Evolutionary conservation across 139 green algal species (phyloP), one percentile per base, ranked within the genome.

Genomic region (Closterium sp.): DNA sequence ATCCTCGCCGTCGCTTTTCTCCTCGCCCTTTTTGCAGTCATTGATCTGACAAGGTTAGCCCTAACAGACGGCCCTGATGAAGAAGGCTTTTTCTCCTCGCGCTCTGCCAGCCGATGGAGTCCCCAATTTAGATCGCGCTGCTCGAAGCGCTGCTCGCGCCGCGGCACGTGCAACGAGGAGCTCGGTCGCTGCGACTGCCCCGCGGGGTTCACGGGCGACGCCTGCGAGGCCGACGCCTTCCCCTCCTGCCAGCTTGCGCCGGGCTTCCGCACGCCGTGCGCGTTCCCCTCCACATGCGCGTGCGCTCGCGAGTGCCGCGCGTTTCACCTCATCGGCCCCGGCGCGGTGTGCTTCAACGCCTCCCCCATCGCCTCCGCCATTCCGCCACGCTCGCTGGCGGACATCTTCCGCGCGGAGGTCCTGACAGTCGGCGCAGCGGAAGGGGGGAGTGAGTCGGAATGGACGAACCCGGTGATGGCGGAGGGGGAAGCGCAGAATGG

Each of bases 221-320:
- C n/a, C 9, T 87, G 85, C 85, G n/a, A 30, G 19, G 28, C 28
- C 28, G 85, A 87, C 9, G 85, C 85, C 28, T 31, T 93, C n/a
- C 28, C 73, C 21, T 70, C 50, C 28, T 93, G 90, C n/a, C n/a
- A 92, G 32, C 89, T 92, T 21, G 22, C 45, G 42, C 34, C 34
- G 24, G 42, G 86, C n/a, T 22, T 89, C 34, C 50, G 31, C 84
- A 84, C 70, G 24, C 31, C 84, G 29, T 93, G 90, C 84, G 42
- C 22, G 13, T 13, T 85, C 32, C 28, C 90, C 11, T 86, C 90
- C 29, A 79, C 73, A 1, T 93, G 90, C 70, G 84, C 31, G 29
- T 93, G 90, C 70, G 85, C 85, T 22, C n/a, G 45, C 22, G 31
- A 93, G 42, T 92, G 89, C 62, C 31, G 50, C 27, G 28, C 27